Percentiles rank a stretch among this genome's conserved stretches.
Conservation (phyloP, 352 stramenopile species). For the Globisporangium sylvaticum region DNA sequence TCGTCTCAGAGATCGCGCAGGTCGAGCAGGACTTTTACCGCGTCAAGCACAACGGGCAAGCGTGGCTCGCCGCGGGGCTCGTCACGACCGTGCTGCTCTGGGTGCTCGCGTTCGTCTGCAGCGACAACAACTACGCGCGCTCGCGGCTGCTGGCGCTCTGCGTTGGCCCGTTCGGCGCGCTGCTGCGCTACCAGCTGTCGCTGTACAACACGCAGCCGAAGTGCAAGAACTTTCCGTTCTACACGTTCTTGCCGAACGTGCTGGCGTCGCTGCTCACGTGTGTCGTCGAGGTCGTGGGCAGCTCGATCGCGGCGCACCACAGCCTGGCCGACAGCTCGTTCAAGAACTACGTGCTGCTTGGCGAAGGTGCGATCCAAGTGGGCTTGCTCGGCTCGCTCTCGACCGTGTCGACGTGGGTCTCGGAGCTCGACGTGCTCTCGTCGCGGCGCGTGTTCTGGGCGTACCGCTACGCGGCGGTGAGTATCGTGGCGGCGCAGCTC, state of each 20-base stretch:
- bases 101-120: conserved; percentile 38
- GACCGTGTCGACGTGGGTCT: conserved; percentile 66
- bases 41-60: conserved; percentile 25
- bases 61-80: conserved; percentile 24
- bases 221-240: conserved; percentile 58
- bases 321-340: conserved; percentile 23
- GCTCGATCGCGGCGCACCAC: conserved; percentile 20
- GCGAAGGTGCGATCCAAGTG: conserved; percentile 39
- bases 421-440: conserved; percentile 49
- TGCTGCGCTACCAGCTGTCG: conserved; percentile 55
- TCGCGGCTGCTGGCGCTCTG: conserved; percentile 50
- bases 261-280: conserved; percentile 48
- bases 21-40: conserved; percentile 45
- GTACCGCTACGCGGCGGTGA: conserved; percentile 50
- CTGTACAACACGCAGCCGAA: conserved; percentile 40
- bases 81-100: conserved; percentile 35
- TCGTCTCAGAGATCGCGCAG: conserved; percentile 41
- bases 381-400: conserved; percentile 66
- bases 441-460: conserved; percentile 41
- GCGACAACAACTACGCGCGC: conserved; percentile 38
- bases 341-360: conserved; percentile 39
- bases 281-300: conserved; percentile 37
- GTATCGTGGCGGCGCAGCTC: conserved; percentile 46
- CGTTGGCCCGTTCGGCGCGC: conserved; percentile 52
- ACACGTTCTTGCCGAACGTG: conserved; percentile 64